These are phyloP conservation scores for Patellaria atrata DNA, from an alignment of 495 filamentous ascomycete species.

Conservation along the genomic window DNA sequence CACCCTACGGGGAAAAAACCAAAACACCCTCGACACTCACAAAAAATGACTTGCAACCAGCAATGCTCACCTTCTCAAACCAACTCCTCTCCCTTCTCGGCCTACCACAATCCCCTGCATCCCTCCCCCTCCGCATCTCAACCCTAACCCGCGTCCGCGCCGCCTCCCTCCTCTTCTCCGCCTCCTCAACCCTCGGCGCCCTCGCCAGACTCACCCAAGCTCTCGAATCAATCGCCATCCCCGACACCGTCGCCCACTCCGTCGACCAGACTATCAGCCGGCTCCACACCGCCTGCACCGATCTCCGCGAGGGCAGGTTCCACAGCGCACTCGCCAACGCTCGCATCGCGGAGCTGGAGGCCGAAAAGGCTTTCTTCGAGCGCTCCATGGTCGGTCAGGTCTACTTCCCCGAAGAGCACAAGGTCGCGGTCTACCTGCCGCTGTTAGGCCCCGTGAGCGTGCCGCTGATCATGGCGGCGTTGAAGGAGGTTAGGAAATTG, in stretches of 20 bases:
- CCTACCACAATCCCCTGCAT: slow-evolving; percentile 62
- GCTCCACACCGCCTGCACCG: slow-evolving; percentile 59
- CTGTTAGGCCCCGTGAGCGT: slow-evolving; percentile 85
- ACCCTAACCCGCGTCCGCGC: slow-evolving; percentile 72
- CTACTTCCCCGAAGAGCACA: slow-evolving; percentile 96
- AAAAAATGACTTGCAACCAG: slow-evolving; percentile 52
- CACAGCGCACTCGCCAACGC: slow-evolving; percentile 59
- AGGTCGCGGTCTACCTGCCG: slow-evolving; percentile 92
- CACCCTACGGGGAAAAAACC: slow-evolving; percentile 27
- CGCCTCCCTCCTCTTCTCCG: slow-evolving; percentile 73
- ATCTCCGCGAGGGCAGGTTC: slow-evolving; percentile 50
- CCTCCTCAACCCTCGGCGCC: slow-evolving; percentile 86
- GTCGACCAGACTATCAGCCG: slow-evolving; percentile 68
- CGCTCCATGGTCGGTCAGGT: slow-evolving; percentile 98
- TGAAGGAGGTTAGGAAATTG: slow-evolving; percentile 74
- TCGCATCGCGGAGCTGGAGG: slow-evolving; percentile 70
- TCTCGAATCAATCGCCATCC: slow-evolving; percentile 81
- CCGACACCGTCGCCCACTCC: slow-evolving; percentile 67
- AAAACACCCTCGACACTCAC: slow-evolving; percentile 30
- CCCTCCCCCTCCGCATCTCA: slow-evolving; percentile 70
- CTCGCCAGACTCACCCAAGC: slow-evolving; percentile 74
- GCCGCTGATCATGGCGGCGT: slow-evolving; percentile 63
- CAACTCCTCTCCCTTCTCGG: slow-evolving; percentile 85
- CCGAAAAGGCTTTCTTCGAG: slow-evolving; percentile 93
- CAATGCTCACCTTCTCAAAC: slow-evolving; percentile 77